These are phyloP conservation scores for Aspergillus coremiiformis DNA, from an alignment of 495 filamentous ascomycete genomes.

Conservation along the genomic window DNA sequence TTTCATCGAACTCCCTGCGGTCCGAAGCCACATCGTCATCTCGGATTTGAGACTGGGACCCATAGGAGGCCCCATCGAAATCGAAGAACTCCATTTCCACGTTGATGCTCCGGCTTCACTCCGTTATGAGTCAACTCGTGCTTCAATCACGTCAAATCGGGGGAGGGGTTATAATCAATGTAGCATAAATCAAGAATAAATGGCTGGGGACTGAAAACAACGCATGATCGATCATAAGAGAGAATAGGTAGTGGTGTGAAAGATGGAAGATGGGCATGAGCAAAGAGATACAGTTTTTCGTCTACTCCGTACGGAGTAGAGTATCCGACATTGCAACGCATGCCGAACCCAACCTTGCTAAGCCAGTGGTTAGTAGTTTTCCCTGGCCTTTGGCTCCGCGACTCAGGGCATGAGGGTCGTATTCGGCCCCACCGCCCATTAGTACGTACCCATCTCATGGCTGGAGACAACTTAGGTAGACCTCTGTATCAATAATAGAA, in stretches of 20 bases:
- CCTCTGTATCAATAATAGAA: background rate
- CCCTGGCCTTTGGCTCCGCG: background rate
- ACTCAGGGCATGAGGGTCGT: slow-evolving; percentile 1
- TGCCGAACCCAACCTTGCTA: slow-evolving; percentile 14
- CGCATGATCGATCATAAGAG: background rate
- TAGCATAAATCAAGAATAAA: background rate
- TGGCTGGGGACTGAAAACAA: background rate
- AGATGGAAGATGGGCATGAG: slow-evolving; percentile 18
- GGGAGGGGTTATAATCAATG: background rate
- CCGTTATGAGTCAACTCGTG: background rate
- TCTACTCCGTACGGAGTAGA: too few relatives aligned
- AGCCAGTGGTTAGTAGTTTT: slow-evolving; percentile 1
- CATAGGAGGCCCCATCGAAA: slow-evolving; percentile 45
- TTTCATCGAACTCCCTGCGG: slow-evolving; percentile 31
- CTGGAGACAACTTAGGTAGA: background rate
- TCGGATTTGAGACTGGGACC: slow-evolving; percentile 27
- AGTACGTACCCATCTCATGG: background rate
- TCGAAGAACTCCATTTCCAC: slow-evolving; percentile 46
- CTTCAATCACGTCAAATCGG: background rate
- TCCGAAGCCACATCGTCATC: slow-evolving; percentile 39
- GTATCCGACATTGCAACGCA: slow-evolving; percentile 28
- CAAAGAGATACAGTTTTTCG: slow-evolving; percentile 18
- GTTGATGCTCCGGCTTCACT: background rate
- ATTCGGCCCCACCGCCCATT: slow-evolving; percentile 1
- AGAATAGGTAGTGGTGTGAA: slow-evolving; percentile 7